Conservation (phyloP, 129 eudicot genomes). For the Pseudognaphalium luteoalbum region DNA sequence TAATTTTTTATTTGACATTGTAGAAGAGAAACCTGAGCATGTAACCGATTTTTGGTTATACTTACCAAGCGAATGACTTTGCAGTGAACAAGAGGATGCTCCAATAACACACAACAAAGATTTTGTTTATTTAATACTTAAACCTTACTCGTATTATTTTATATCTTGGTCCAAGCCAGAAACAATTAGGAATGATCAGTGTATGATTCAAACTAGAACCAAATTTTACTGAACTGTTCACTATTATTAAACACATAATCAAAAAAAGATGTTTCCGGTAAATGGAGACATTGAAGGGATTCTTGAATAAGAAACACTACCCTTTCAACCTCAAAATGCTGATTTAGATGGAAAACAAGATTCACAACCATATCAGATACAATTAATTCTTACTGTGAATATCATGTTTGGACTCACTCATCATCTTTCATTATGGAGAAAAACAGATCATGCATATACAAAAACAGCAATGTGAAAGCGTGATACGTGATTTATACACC, state of each 20-base stretch:
- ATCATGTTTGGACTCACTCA: slow-evolving; percentile 17
- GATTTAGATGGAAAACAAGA: not conserved
- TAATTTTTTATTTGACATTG: no score
- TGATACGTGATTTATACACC: slow-evolving; percentile 35
- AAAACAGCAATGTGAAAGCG: slow-evolving; percentile 13
- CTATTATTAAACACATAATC: no score
- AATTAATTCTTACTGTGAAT: not conserved
- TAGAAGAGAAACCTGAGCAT: no score
- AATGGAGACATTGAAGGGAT: not conserved
- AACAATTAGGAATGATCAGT: not conserved
- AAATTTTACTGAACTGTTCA: not conserved
- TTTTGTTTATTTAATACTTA: no score
- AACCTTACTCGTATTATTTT: no score
- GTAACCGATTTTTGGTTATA: no score
- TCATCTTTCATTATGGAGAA: slow-evolving; percentile 26
- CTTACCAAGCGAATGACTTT: no score
- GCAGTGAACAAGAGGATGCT: no score
- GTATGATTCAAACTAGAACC: not conserved
- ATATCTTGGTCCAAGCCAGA: not conserved
- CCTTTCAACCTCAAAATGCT: not conserved
- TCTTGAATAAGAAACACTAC: not conserved
- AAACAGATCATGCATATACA: slow-evolving; percentile 26
- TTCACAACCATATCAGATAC: not conserved
- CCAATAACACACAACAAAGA: no score
- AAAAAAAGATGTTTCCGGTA: no score